These are phyloP conservation scores for Xanthoceras sorbifolium DNA, from an alignment of 345 rosid genomes.

Conservation along the genomic window DNA sequence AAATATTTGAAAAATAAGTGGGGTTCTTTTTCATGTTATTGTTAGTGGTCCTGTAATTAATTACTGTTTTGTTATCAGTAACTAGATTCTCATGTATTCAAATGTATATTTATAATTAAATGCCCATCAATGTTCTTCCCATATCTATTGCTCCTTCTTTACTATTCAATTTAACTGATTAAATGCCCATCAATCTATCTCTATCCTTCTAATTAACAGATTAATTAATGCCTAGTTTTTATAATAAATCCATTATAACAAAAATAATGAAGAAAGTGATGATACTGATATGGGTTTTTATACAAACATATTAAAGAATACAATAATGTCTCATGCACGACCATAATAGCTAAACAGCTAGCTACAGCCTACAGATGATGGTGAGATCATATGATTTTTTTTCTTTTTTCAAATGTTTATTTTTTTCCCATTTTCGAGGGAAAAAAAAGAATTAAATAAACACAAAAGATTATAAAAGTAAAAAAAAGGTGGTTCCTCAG, in stretches of 20 bases:
- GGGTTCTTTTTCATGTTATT: background rate
- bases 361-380: background rate
- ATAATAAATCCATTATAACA: too few relatives aligned
- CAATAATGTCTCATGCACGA: too few relatives aligned
- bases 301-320: too few relatives aligned
- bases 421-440: background rate
- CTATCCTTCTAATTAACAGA: too few relatives aligned
- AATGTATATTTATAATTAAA: background rate
- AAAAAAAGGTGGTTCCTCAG: background rate
- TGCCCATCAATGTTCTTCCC: background rate
- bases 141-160: background rate
- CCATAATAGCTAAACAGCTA: background rate
- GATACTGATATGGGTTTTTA: too few relatives aligned
- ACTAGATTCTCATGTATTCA: background rate
- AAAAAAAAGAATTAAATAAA: too few relatives aligned
- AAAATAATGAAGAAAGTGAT: too few relatives aligned
- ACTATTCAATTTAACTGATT: background rate
- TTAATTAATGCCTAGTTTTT: too few relatives aligned
- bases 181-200: background rate
- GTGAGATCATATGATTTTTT: background rate
- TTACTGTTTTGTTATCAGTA: background rate
- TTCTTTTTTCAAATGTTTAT: background rate
- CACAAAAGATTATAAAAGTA: background rate
- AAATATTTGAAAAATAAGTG: background rate
- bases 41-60: background rate